A percentile compares a stretch with the other conserved stretches of the same genome.
Evolutionary conservation across 139 green algal genomes (phyloP).

Genomic region (Spirogloea muscicola): DNA sequence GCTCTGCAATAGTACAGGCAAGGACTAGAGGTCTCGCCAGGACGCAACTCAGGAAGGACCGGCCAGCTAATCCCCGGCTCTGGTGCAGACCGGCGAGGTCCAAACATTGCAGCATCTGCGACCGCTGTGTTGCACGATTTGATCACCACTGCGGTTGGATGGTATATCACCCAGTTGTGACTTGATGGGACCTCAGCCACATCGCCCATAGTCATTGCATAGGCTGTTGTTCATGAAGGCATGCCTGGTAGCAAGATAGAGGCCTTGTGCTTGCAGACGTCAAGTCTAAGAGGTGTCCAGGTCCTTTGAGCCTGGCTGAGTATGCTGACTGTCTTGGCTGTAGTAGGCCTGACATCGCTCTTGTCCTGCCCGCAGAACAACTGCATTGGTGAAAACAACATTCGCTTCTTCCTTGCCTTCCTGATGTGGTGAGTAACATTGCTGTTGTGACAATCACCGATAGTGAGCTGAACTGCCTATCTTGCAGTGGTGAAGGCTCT

Average conservation of each 20-base stretch:
- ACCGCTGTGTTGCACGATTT: slow-evolving; percentile 45
- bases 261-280: not conserved
- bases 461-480: no score
- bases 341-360: not conserved
- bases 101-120: slow-evolving; percentile 44
- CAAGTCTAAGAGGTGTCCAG: not conserved
- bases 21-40: no score
- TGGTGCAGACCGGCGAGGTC: slow-evolving; percentile 20
- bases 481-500: no score
- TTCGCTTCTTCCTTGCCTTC: slow-evolving; percentile 45
- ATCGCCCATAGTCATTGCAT: no score
- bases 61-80: not conserved
- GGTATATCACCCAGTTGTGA: slow-evolving; percentile 14
- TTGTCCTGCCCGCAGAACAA: slow-evolving; percentile 35
- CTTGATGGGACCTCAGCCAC: not conserved
- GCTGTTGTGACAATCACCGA: no score
- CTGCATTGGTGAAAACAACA: slow-evolving; percentile 46
- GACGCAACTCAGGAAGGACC: not conserved
- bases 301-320: not conserved
- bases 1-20: no score
- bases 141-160: slow-evolving; percentile 52
- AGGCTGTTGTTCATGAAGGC: no score
- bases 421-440: slow-evolving; percentile 44
- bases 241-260: no score
- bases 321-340: not conserved